A percentile compares a stretch with the other conserved stretches of the same genome.
These are phyloP conservation scores for Atkinsonella texensis DNA, from an alignment of 2,329 filamentous ascomycete genomes.

Conservation along the genomic window DNA sequence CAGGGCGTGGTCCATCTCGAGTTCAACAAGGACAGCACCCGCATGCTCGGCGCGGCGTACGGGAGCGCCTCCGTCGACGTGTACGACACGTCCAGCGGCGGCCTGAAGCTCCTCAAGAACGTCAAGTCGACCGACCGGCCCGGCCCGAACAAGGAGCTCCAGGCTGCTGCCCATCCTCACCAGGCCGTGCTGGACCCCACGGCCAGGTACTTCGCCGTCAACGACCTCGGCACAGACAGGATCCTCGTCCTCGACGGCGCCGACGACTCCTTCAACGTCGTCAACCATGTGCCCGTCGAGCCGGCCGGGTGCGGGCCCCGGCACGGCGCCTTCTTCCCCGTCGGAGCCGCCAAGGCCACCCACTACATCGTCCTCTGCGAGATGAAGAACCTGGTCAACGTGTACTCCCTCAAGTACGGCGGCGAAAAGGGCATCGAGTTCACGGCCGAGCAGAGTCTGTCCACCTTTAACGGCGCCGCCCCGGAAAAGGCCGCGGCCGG, in stretches of 20 bases:
- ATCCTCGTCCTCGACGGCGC: conserved; percentile 33
- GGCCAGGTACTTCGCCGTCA: conserved; percentile 35
- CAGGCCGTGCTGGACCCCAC: conserved; percentile 36
- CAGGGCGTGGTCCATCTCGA: conserved; percentile 34
- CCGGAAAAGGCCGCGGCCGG: conserved; percentile 30
- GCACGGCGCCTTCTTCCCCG: conserved; percentile 35
- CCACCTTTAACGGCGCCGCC: conserved; percentile 26
- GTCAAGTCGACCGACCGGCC: conserved; percentile 21
- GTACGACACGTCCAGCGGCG: conserved; percentile 29
- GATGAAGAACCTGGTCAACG: conserved; percentile 30
- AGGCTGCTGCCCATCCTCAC: conserved; percentile 30
- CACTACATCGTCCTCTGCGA: conserved; percentile 38
- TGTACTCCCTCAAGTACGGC: conserved; percentile 29
- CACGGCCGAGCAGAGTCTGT: conserved; percentile 23
- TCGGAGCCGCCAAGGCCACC: conserved; percentile 20
- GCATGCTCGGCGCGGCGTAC: conserved; percentile 33
- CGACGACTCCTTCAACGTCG: conserved; percentile 27
- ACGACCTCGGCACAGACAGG: conserved; percentile 37
- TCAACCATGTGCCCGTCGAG: conserved; percentile 20
- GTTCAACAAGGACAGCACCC: conserved; percentile 31
- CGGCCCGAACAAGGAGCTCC: conserved; percentile 21
- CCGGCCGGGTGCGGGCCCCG: conserved; percentile 34
- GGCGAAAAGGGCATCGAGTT: conserved; percentile 22
- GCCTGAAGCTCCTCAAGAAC: conserved; percentile 26
- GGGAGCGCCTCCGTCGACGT: conserved; percentile 30